Conservation (phyloP, 352 stramenopile genomes). For the Phytophthora citrophthora region DNA sequence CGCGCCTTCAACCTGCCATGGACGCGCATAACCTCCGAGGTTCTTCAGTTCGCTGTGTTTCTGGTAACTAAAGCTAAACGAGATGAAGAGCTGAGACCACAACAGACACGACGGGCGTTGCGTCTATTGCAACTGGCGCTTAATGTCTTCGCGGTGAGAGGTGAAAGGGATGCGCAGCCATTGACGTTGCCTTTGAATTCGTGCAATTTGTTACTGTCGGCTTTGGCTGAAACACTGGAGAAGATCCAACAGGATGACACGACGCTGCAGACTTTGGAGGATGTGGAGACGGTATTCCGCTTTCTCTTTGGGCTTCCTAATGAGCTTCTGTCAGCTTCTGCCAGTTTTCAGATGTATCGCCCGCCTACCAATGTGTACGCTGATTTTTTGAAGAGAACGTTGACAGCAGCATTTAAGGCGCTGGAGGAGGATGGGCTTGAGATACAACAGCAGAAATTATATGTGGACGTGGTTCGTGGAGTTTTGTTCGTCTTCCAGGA, state of each 20-base stretch:
- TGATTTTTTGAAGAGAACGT: constrained; percentile 65
- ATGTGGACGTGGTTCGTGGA: constrained; percentile 53
- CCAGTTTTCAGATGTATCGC: constrained; percentile 79
- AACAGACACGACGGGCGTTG: constrained; percentile 53
- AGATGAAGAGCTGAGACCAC: constrained; percentile 31
- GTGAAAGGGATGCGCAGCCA: constrained; percentile 30
- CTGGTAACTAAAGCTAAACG: constrained; percentile 62
- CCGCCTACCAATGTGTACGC: constrained; percentile 81
- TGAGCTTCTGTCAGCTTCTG: constrained; percentile 5
- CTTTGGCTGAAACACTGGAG: constrained; percentile 70
- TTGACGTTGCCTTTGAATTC: constrained; percentile 67
- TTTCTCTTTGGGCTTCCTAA: constrained; percentile 68
- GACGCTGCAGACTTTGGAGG: constrained; percentile 40
- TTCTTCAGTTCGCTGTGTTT: constrained; percentile 74
- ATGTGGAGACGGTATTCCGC: constrained; percentile 68
- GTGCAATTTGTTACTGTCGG: constrained; percentile 76
- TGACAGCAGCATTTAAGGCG: constrained; percentile 40
- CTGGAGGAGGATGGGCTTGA: constrained; percentile 4
- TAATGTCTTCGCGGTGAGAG: constrained; percentile 42
- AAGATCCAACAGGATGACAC: constrained; percentile 21
- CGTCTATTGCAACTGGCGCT: constrained; percentile 64
- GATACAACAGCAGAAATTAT: constrained; percentile 17
- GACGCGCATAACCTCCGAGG: constrained; percentile 61
- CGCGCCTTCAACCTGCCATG: constrained; percentile 63
- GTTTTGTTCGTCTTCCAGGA: constrained; percentile 78